Conservation (phyloP, 768 basidiomycete genomes). For the Trametes gibbosa region DNA sequence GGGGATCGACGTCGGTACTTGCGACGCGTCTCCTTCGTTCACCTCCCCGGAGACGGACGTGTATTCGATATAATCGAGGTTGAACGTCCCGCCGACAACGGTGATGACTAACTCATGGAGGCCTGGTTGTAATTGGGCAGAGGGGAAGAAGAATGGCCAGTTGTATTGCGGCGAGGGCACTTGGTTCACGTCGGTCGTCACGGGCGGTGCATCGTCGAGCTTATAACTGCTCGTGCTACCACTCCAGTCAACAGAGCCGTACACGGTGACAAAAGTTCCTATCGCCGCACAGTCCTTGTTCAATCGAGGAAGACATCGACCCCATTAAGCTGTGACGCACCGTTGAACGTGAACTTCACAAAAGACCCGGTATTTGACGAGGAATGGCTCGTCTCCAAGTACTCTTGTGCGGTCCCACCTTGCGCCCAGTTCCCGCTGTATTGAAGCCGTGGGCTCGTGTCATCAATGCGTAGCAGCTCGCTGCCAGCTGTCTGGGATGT, state of each 20-base stretch:
- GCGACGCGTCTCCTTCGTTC: background rate
- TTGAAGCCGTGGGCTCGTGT: conserved; percentile 4
- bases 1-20: background rate
- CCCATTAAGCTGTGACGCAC: background rate
- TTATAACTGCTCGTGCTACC: background rate
- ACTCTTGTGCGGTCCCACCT: background rate
- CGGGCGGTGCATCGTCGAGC: conserved; percentile 5
- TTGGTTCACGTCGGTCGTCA: background rate
- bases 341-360: conserved; percentile 18
- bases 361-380: conserved; percentile 12
- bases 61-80: conserved; percentile 17
- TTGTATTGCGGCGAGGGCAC: background rate
- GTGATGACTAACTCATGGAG: conserved; percentile 14
- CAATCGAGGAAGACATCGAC: background rate
- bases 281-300: background rate
- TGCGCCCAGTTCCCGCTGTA: conserved; percentile 8
- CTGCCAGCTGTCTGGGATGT: background rate
- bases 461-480: conserved; percentile 15
- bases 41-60: background rate
- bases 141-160: conserved; percentile 16
- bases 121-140: conserved; percentile 1
- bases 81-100: conserved; percentile 2
- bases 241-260: conserved; percentile 1
- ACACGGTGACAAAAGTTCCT: conserved; percentile 20
- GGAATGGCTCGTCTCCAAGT: background rate